phyloP scores from a whole-genome alignment of 495 filamentous ascomycete species.

The Aspergillus egyptiacus region DNA sequence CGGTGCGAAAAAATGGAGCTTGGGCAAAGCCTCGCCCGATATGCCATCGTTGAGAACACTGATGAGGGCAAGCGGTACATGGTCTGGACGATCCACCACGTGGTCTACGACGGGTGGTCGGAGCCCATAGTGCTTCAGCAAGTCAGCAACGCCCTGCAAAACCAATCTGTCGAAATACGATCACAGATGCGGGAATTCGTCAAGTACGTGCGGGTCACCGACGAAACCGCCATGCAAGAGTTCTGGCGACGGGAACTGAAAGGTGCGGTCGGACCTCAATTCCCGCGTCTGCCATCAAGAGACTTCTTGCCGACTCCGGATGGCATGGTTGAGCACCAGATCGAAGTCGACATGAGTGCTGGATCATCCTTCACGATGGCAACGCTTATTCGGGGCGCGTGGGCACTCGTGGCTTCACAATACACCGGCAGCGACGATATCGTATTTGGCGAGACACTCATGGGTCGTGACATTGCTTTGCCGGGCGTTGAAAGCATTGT shows the following conservation, averaged over 20 bases:
- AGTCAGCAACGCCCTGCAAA: constrained; percentile 37
- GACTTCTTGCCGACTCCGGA: constrained; percentile 51
- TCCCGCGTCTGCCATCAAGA: constrained; percentile 49
- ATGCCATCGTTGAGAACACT: constrained; percentile 42
- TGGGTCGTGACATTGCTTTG: constrained; percentile 42
- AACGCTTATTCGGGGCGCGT: constrained; percentile 56
- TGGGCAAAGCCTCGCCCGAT: constrained; percentile 49
- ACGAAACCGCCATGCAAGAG: constrained; percentile 29
- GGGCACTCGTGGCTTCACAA: constrained; percentile 52
- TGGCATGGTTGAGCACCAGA: constrained; percentile 45
- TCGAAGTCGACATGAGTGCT: constrained; percentile 33
- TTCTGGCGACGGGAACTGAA: constrained; percentile 45
- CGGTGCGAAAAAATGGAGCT: constrained; percentile 45
- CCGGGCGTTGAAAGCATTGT: constrained; percentile 43
- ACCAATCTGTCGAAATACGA: constrained; percentile 14
- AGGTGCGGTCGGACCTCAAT: constrained; percentile 49
- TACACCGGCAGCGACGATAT: constrained; percentile 50
- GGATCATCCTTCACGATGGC: constrained; percentile 47
- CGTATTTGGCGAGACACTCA: constrained; percentile 55
- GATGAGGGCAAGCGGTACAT: constrained; percentile 38
- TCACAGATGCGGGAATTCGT: constrained; percentile 41
- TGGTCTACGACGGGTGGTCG: constrained; percentile 65
- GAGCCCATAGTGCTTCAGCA: constrained; percentile 51
- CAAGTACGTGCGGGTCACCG: constrained; percentile 31
- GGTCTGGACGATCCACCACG: constrained; percentile 61